Base-by-base conservation (phyloP, 2,329 filamentous ascomycete genomes). In the Fusarium aywerte region DNA sequence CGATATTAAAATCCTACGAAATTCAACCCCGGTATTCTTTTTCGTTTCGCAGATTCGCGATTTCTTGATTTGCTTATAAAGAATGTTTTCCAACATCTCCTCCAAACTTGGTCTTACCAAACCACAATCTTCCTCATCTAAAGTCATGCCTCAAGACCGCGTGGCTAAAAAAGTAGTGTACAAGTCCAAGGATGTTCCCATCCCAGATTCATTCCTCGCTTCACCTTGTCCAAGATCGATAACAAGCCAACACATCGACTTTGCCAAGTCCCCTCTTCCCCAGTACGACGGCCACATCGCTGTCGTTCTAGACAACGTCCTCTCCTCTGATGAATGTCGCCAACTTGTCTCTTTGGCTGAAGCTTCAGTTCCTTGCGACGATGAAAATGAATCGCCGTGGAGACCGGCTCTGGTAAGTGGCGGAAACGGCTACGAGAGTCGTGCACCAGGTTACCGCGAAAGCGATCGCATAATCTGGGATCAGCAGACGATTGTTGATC, bases 391-490 rank as follows among this genome's bases (percentile, higher is more conserved):
- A 71, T 60, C 67, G 7, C 76, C 80, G 2, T 95, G 92, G 92
- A 81, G 83, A 48, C 85, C 87, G 3, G 92, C 92, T 0, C 83
- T 92, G 76, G 83, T 94, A 58, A 90, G 90, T 73, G 76, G 87
- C 23, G 90, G 90, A 7, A 76, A 76, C 6, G 90, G 90, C 4
- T 80, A 75, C 57, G 89, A 95, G 77, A 77, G 81, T 4, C 76
- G 83, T 5, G 68, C 68, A 2, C 80, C 84, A 2, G 83, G 87
- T 10, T 86, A 87, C 47, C 84, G 92, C 16, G 89, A 91, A 62
- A 90, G 90, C 71, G 90, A 90, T n/a, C 85, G 92, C 4, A 92
- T 95, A 66, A 90, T 96, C 68, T 92, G 89, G 85, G 91, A 96
- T 73, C 78, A 84, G 15, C 80, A 83, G 47, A 84, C 85, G 2